These are phyloP conservation scores for Solanum stenotomum DNA, from an alignment of 257 asterid genomes.

Conservation along the genomic window DNA sequence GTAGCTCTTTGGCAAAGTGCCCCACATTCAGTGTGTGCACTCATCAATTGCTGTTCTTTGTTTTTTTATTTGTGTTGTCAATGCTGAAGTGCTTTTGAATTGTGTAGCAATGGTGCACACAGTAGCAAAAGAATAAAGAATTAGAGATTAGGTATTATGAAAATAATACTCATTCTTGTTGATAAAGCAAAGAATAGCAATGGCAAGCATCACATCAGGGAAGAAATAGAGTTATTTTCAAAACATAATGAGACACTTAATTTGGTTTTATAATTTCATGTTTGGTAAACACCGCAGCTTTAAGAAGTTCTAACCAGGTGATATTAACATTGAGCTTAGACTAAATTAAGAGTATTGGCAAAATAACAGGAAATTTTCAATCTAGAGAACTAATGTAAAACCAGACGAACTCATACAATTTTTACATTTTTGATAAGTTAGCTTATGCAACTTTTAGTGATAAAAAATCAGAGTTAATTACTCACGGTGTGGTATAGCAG, in stretches of 20 bases:
- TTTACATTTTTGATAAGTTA: no score
- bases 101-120: not conserved
- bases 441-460: not conserved
- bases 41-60: not conserved
- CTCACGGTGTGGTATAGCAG: not conserved
- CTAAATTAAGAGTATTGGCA: not conserved
- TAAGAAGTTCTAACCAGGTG: not conserved
- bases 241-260: not conserved
- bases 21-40: not conserved
- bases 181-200: not conserved
- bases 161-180: not conserved
- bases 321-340: not conserved
- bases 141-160: not conserved
- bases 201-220: not conserved
- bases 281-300: not conserved
- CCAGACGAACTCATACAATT: not conserved
- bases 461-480: not conserved
- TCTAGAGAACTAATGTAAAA: not conserved
- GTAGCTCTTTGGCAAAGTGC: not conserved
- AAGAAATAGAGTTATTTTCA: not conserved
- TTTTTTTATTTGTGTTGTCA: not conserved
- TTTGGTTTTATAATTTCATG: not conserved
- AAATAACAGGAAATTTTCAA: not conserved
- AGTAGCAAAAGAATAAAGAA: not conserved
- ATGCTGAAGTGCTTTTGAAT: not conserved